These are phyloP conservation scores for Aspergillus fischeri DNA, from an alignment of 2,329 filamentous ascomycete species.

Conservation along the genomic window DNA sequence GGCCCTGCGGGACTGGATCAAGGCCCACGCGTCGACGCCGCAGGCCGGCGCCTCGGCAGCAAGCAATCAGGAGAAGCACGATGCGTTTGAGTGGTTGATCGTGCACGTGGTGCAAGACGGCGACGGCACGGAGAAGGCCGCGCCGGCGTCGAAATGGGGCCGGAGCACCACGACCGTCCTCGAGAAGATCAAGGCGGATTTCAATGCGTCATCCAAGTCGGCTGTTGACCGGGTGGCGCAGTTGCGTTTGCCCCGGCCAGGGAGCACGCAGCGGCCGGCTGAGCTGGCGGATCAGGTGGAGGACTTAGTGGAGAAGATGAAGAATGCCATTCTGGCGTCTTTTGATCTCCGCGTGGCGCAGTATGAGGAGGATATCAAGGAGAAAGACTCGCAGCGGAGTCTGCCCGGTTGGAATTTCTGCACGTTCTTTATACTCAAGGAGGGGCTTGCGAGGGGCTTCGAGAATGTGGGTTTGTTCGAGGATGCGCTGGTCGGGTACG, in stretches of 20 bases:
- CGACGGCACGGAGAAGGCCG: slow-evolving; percentile 60
- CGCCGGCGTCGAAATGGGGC: slow-evolving; percentile 68
- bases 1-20: slow-evolving; percentile 87
- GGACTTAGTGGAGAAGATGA: slow-evolving; percentile 81
- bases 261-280: slow-evolving; percentile 59
- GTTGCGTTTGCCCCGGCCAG: slow-evolving; percentile 63
- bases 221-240: slow-evolving; percentile 76
- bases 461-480: slow-evolving; percentile 95
- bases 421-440: slow-evolving; percentile 97
- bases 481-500: slow-evolving; percentile 90
- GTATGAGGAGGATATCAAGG: slow-evolving; percentile 95
- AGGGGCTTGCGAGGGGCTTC: slow-evolving; percentile 87
- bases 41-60: slow-evolving; percentile 37
- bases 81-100: slow-evolving; percentile 94
- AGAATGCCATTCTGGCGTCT: slow-evolving; percentile 77
- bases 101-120: slow-evolving; percentile 89
- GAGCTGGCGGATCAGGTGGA: slow-evolving; percentile 80
- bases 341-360: slow-evolving; percentile 89
- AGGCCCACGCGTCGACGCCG: slow-evolving; percentile 62
- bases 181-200: slow-evolving; percentile 86
- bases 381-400: slow-evolving; percentile 80
- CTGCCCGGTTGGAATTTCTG: slow-evolving; percentile 98
- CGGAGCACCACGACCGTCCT: slow-evolving; percentile 75
- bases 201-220: slow-evolving; percentile 73
- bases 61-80: slow-evolving; percentile 81